phyloP scores from a whole-genome alignment of 306 rosid genomes.

The Quercus engelmannii region DNA sequence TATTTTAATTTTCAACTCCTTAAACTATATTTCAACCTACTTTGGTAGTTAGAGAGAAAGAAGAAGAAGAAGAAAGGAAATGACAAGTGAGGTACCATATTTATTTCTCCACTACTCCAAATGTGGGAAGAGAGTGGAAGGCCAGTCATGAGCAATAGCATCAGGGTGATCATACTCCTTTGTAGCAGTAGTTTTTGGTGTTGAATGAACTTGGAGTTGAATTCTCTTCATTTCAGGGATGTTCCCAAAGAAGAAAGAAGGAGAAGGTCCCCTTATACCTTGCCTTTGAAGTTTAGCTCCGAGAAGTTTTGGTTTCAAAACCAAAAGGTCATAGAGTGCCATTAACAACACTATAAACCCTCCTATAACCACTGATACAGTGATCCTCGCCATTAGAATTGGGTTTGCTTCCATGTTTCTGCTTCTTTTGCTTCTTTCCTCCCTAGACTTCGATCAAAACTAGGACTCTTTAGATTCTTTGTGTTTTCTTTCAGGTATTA shows the following conservation, averaged over 20 bases:
- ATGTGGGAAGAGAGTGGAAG: conserved; percentile 44
- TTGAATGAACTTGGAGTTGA: conserved; percentile 14
- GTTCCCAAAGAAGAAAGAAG: conserved; percentile 54
- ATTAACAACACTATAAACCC: conserved; percentile 9
- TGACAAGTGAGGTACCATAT: conserved; percentile 34
- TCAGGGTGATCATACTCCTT: not conserved
- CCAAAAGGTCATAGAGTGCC: conserved; percentile 17
- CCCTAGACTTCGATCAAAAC: not conserved
- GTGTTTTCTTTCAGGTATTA: no score
- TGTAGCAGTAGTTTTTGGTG: not conserved
- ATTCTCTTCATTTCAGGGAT: conserved; percentile 47
- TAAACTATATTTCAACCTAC: no score
- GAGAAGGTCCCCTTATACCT: conserved; percentile 64
- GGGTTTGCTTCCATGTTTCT: not conserved
- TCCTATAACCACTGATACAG: conserved; percentile 25
- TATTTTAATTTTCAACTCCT: no score
- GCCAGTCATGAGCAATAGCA: conserved; percentile 44
- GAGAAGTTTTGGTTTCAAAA: conserved; percentile 38
- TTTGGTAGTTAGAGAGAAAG: not conserved
- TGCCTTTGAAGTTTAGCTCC: conserved; percentile 58
- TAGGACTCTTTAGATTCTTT: no score
- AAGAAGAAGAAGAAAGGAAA: not conserved
- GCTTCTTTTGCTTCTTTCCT: not conserved
- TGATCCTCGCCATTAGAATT: not conserved
- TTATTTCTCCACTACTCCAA: conserved; percentile 41